Evolutionary conservation across 148 eudicot species (phyloP).

Genomic region (Heliosperma pusillum): DNA sequence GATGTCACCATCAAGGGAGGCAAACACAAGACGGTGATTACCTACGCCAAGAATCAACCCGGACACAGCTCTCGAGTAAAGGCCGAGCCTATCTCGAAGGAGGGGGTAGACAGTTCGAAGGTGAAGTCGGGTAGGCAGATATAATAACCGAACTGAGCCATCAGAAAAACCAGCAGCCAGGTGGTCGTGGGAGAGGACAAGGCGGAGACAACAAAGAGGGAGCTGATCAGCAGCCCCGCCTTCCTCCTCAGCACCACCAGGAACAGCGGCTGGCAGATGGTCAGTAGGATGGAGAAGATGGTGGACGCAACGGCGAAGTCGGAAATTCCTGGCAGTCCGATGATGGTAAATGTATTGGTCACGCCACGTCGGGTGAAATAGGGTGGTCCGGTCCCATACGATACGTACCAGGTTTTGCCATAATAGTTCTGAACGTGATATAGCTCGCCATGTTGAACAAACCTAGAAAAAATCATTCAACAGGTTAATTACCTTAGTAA

Average conservation of each 20-base stretch:
- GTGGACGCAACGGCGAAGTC: conserved; percentile 31
- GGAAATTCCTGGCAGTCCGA: conserved; percentile 69
- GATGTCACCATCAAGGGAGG: conserved; percentile 73
- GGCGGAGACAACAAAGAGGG: conserved; percentile 63
- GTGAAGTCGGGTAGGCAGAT: conserved; percentile 51
- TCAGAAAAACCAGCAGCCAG: conserved; percentile 82
- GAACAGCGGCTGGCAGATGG: conserved; percentile 14
- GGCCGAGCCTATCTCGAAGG: conserved; percentile 59
- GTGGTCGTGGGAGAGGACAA: conserved; percentile 47
- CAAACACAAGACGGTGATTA: conserved; percentile 40
- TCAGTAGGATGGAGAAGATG: conserved; percentile 40
- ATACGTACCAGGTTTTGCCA: conserved; percentile 75
- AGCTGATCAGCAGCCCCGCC: conserved; percentile 27
- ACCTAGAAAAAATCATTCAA: conserved; percentile 38
- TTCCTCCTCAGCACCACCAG: conserved; percentile 26
- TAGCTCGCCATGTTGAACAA: conserved; percentile 77
- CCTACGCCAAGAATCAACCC: conserved; percentile 51
- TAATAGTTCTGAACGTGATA: conserved; percentile 64
- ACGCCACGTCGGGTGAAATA: conserved; percentile 52
- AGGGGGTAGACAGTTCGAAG: conserved; percentile 55
- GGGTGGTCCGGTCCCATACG: conserved; percentile 52
- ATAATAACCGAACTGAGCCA: conserved; percentile 63
- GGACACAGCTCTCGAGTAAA: conserved; percentile 61
- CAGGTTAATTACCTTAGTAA: no score
- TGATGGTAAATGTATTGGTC: conserved; percentile 70